These are phyloP conservation scores for Fusarium sterilihyphosum DNA, from an alignment of 2,329 filamentous ascomycete genomes.

Conservation along the genomic window DNA sequence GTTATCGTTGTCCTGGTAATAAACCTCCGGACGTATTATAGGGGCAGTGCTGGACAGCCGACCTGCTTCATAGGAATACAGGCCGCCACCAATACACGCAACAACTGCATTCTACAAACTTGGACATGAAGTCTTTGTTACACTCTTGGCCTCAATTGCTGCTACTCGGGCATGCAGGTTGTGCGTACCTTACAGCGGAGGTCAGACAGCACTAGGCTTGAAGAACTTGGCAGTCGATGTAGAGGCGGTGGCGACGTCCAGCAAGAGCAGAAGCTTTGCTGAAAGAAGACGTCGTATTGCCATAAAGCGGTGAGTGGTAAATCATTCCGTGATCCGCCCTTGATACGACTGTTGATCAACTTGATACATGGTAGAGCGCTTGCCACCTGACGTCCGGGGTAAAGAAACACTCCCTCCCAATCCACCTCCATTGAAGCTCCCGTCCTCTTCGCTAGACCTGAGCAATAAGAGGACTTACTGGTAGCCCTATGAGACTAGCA, in stretches of 20 bases:
- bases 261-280: neutral
- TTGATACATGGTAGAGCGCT: slow-evolving; percentile 9
- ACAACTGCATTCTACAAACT: neutral
- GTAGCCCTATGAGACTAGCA: slow-evolving; percentile 2
- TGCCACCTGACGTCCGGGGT: slow-evolving; percentile 7
- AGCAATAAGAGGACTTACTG: neutral
- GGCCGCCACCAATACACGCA: neutral
- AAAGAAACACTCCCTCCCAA: neutral
- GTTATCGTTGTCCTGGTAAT: neutral
- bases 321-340: slow-evolving; percentile 18
- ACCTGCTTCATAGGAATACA: neutral
- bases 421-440: neutral
- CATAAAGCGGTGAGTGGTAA: slow-evolving; percentile 24
- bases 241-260: slow-evolving; percentile 7
- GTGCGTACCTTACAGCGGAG: slow-evolving; percentile 15
- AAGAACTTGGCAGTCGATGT: neutral
- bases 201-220: neutral
- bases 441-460: neutral
- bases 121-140: neutral
- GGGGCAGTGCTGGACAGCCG: neutral
- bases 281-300: slow-evolving; percentile 22
- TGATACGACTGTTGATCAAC: slow-evolving; percentile 21
- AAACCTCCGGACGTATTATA: neutral
- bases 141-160: neutral
- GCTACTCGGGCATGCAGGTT: neutral